These are phyloP conservation scores for Plantago elongata DNA, from an alignment of 257 asterid species.

Conservation along the genomic window DNA sequence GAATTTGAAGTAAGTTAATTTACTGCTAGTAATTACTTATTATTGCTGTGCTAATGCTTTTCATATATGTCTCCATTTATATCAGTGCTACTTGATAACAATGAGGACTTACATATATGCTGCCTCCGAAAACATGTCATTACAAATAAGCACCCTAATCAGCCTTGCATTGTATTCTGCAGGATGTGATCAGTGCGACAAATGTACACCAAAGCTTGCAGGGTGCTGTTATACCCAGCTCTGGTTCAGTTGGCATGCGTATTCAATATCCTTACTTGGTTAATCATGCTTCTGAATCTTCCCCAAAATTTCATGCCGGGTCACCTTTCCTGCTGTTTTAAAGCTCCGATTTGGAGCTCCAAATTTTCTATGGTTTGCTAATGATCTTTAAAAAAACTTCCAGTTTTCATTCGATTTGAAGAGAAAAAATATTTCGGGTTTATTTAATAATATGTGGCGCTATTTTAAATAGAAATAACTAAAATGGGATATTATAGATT, in stretches of 20 bases:
- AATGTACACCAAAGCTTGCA: slow-evolving; percentile 88
- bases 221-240: slow-evolving; percentile 96
- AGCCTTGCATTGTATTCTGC: slow-evolving; percentile 23
- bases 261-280: slow-evolving; percentile 86
- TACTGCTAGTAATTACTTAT: slow-evolving; percentile 4
- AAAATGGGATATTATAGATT: no score
- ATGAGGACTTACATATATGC: no score
- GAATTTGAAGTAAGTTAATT: slow-evolving; percentile 83
- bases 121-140: no score
- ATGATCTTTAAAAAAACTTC: no score
- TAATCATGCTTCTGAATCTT: not conserved
- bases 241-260: slow-evolving; percentile 99
- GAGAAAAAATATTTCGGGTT: no score
- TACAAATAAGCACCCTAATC: not conserved
- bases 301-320: no score
- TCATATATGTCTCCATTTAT: slow-evolving; percentile 2
- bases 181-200: slow-evolving; percentile 90
- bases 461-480: no score
- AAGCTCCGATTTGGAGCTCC: no score
- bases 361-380: no score
- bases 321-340: no score
- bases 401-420: no score
- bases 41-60: slow-evolving; percentile 13
- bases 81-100: slow-evolving; percentile 6
- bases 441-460: no score